Percentiles rank a stretch among this genome's conserved stretches.
Evolutionary conservation across 1,139 yeast genomes (phyloP).

Genomic region (Diutina scorzettiae): DNA sequence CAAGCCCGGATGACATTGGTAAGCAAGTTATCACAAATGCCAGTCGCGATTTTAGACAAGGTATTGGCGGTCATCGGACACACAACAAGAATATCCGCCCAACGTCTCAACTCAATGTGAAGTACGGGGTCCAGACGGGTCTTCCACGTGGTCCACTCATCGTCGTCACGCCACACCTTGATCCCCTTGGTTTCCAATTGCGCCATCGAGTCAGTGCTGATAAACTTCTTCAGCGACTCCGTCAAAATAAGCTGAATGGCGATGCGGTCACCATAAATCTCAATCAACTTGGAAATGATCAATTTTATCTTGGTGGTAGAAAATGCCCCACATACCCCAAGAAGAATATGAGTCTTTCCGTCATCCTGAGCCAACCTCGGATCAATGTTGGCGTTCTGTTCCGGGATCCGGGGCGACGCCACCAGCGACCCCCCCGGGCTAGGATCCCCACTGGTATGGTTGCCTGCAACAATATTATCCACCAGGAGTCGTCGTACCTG

Average conservation of each 20-base stretch:
- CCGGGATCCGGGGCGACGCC: slow-evolving; percentile 12
- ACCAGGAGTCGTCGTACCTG: background rate
- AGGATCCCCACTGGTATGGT: background rate
- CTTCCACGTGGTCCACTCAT: slow-evolving; percentile 88
- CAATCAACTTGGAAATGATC: slow-evolving; percentile 66
- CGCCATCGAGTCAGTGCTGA: slow-evolving; percentile 42
- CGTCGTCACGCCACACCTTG: slow-evolving; percentile 77
- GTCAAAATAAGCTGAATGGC: slow-evolving; percentile 77
- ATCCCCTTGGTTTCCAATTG: slow-evolving; percentile 32
- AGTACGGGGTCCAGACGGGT: slow-evolving; percentile 80
- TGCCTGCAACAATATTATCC: background rate
- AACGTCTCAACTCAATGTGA: slow-evolving; percentile 83
- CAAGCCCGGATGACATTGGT: slow-evolving; percentile 88
- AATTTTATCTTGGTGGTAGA: slow-evolving; percentile 66
- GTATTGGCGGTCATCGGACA: slow-evolving; percentile 91
- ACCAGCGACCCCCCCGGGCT: background rate
- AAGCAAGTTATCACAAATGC: slow-evolving; percentile 78
- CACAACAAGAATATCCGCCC: slow-evolving; percentile 88
- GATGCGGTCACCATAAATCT: slow-evolving; percentile 66
- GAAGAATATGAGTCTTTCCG: slow-evolving; percentile 73
- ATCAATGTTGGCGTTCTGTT: slow-evolving; percentile 47
- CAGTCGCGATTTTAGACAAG: slow-evolving; percentile 77
- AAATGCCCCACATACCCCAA: slow-evolving; percentile 87
- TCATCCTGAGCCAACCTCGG: slow-evolving; percentile 85
- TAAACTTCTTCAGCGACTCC: slow-evolving; percentile 70